Percentiles rank a stretch among this genome's conserved stretches.
These are phyloP conservation scores for Rhodamnia argentea DNA, from an alignment of 345 rosid genomes.

Conservation along the genomic window DNA sequence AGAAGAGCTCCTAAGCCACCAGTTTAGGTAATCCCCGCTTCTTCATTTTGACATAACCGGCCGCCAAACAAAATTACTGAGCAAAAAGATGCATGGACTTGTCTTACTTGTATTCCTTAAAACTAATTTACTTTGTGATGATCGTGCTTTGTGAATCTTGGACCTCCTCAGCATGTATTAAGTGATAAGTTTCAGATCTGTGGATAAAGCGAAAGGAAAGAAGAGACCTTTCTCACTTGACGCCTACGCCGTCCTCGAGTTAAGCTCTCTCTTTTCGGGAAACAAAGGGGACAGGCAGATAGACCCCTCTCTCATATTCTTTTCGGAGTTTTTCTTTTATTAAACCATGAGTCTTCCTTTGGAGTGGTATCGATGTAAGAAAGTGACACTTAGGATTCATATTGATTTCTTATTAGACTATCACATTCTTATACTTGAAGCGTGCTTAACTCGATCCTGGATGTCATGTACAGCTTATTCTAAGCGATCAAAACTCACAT, in stretches of 20 bases:
- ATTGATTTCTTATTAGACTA: not conserved
- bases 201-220: too few relatives aligned
- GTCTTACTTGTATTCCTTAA: not conserved
- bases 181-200: too few relatives aligned
- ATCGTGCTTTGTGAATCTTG: not conserved
- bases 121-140: not conserved
- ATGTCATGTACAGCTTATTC: conserved; percentile 40
- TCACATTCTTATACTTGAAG: not conserved
- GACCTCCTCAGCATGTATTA: not conserved
- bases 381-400: not conserved
- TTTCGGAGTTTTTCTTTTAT: too few relatives aligned
- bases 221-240: too few relatives aligned
- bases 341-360: too few relatives aligned
- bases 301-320: too few relatives aligned
- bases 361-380: not conserved
- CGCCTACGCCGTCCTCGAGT: too few relatives aligned
- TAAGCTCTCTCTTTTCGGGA: too few relatives aligned
- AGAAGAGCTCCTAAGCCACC: conserved; percentile 44
- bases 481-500: conserved; percentile 37
- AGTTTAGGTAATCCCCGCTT: conserved; percentile 14
- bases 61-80: too few relatives aligned
- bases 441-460: conserved; percentile 28
- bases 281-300: too few relatives aligned
- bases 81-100: not conserved
- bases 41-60: not conserved